Evolutionary conservation across 345 rosid species (phyloP), one percentile per base, ranked within the genome.

Genomic region (Garcia nutans): DNA sequence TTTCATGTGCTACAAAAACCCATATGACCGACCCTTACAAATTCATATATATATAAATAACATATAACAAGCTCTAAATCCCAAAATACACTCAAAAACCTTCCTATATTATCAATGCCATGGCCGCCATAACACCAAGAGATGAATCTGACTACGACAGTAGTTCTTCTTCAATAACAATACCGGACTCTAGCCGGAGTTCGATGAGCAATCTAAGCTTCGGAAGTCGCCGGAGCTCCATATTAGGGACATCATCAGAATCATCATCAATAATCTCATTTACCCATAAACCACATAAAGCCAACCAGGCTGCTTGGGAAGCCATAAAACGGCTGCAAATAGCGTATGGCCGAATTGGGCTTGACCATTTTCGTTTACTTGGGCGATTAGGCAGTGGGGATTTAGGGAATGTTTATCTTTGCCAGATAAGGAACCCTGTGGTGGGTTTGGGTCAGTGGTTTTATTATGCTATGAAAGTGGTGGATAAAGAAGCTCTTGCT

Each of bases 351-450:
- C 86, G 89, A 24, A 87, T 95, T 11, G 93, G 97, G 71, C 91
- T 95, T 42, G 94, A 95, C 70, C 93, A 92, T 74, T 95, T 95
- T 71, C 85, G 88, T 47, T 90, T 95, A 22, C 86, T 92, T 20
- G 91, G 88, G 58, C 91, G 97, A 42, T 79, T 92, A 10, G 99
- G 99, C 12, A 90, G 97, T 74, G 97, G 99, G 0, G 99, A 95
- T 75, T 76, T 92, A 11, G 99, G 99, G 10, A 95, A 91, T 70
- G 97, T 95, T 33, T 95, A 95, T 68, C 97, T 95, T 11, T 92
- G 99, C 76, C 95, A 95, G 81, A 90, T 95, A 75, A 86, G 97
- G 79, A 84, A 83, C 83, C 87, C 90, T 13, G 68, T 87, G 49
- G 86, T 88, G 77, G 84, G 89, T 70, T 72, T 87, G 81, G 85